These are phyloP conservation scores for Rhizopogon roseolus DNA, from an alignment of 768 basidiomycete species.

Conservation along the genomic window DNA sequence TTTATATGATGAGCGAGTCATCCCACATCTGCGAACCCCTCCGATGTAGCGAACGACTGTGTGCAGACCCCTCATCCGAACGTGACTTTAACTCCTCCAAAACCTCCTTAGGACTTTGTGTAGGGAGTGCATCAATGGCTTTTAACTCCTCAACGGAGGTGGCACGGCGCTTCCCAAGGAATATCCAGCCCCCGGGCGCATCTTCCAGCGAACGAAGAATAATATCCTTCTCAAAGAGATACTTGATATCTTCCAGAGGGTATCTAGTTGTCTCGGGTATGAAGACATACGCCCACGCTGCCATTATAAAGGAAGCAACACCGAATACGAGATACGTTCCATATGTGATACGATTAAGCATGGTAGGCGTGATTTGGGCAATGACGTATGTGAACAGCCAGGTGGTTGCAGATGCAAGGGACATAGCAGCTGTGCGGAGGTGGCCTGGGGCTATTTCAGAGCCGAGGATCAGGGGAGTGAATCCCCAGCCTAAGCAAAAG, in stretches of 20 bases:
- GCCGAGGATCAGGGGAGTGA: constrained; percentile 29
- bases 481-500: constrained; percentile 31
- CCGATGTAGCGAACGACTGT: not conserved
- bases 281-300: constrained; percentile 28
- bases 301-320: constrained; percentile 23
- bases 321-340: constrained; percentile 32
- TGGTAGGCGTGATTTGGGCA: constrained; percentile 32
- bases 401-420: constrained; percentile 25
- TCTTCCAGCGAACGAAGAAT: constrained; percentile 26
- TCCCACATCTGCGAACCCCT: not conserved
- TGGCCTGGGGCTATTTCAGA: constrained; percentile 34
- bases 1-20: not conserved
- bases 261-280: constrained; percentile 37
- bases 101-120: not conserved
- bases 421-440: constrained; percentile 26
- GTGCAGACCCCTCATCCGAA: not conserved
- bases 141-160: constrained; percentile 22
- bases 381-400: constrained; percentile 36
- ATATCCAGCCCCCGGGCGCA: constrained; percentile 26
- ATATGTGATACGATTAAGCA: constrained; percentile 23
- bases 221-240: constrained; percentile 29
- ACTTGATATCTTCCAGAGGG: constrained; percentile 33
- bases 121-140: not conserved
- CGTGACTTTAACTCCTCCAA: not conserved
- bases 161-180: constrained; percentile 20